These are phyloP conservation scores for Aspergillus bridgeri DNA, from an alignment of 495 filamentous ascomycete species.

Conservation along the genomic window DNA sequence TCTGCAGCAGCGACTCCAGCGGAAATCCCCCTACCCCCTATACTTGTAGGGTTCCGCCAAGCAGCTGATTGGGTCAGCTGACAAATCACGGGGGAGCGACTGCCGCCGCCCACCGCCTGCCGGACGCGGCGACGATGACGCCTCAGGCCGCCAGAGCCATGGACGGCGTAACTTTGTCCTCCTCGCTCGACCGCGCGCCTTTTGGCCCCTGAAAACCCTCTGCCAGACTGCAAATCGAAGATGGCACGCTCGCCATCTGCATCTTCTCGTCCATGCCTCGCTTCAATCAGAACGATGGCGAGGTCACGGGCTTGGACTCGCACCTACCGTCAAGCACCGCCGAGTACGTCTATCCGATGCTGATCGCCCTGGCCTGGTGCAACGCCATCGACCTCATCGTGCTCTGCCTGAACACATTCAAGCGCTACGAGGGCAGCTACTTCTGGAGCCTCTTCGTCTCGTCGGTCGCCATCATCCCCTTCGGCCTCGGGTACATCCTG, in stretches of 20 bases:
- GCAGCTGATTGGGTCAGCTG: too few species aligned
- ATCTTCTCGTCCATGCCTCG: not conserved
- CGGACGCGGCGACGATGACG: not conserved
- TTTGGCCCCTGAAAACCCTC: not conserved
- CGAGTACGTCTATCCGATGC: constrained; percentile 22
- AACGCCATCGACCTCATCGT: constrained; percentile 48
- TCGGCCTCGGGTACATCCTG: constrained; percentile 51
- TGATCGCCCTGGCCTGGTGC: constrained; percentile 46
- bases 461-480: constrained; percentile 50
- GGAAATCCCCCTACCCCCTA: too few species aligned
- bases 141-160: not conserved
- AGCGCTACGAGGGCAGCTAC: constrained; percentile 46
- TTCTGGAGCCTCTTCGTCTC: constrained; percentile 52
- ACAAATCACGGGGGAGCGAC: too few species aligned
- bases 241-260: not conserved
- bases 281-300: constrained; percentile 1
- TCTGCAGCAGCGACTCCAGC: too few species aligned
- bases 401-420: constrained; percentile 49
- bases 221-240: not conserved
- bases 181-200: not conserved
- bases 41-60: too few species aligned
- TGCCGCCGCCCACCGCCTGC: not conserved
- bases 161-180: not conserved
- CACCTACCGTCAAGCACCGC: not conserved
- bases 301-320: constrained; percentile 2